Percentiles rank a stretch among this genome's conserved stretches.
Conservation (phyloP, 1,284 basidiomycete species). For the Apiotrichum domesticum region DNA sequence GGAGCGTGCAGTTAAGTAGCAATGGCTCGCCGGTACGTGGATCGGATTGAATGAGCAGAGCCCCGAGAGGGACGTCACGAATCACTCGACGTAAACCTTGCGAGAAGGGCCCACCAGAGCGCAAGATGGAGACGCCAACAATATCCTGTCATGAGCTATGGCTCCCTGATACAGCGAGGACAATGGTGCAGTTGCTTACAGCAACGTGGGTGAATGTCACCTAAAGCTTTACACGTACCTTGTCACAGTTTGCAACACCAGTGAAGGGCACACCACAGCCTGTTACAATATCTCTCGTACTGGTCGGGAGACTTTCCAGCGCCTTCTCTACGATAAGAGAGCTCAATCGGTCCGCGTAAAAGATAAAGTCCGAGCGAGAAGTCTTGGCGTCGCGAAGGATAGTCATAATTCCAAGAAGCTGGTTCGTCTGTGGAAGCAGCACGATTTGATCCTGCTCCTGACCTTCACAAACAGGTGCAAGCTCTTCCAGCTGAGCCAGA, state of each 20-base stretch:
- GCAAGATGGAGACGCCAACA: slow-evolving; percentile 42
- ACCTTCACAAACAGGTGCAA: slow-evolving; percentile 15
- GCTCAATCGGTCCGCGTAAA: slow-evolving; percentile 64
- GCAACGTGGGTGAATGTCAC: too few species aligned
- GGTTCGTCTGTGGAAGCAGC: slow-evolving; percentile 71
- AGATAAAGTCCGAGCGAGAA: slow-evolving; percentile 67
- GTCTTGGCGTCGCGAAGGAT: slow-evolving; percentile 69
- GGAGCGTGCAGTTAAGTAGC: slow-evolving; percentile 74
- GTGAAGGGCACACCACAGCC: slow-evolving; percentile 56
- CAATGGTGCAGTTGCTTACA: too few species aligned
- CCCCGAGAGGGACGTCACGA: slow-evolving; percentile 79
- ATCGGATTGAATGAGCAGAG: slow-evolving; percentile 85
- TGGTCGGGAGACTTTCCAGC: slow-evolving; percentile 70
- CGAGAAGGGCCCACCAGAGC: slow-evolving; percentile 74
- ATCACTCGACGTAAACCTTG: slow-evolving; percentile 84
- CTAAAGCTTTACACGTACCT: slow-evolving; percentile 47
- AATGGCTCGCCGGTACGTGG: slow-evolving; percentile 78
- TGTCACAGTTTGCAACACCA: slow-evolving; percentile 55
- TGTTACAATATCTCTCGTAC: slow-evolving; percentile 60
- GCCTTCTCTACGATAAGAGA: slow-evolving; percentile 81
- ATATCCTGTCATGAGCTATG: slow-evolving; percentile 20
- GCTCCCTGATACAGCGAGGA: background rate
- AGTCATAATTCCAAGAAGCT: slow-evolving; percentile 80
- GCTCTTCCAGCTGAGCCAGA: slow-evolving; percentile 47
- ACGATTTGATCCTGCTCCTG: slow-evolving; percentile 40